These are phyloP conservation scores for Cutaneotrichosporon sp. DNA, from an alignment of 1,284 basidiomycete species.

Conservation along the genomic window DNA sequence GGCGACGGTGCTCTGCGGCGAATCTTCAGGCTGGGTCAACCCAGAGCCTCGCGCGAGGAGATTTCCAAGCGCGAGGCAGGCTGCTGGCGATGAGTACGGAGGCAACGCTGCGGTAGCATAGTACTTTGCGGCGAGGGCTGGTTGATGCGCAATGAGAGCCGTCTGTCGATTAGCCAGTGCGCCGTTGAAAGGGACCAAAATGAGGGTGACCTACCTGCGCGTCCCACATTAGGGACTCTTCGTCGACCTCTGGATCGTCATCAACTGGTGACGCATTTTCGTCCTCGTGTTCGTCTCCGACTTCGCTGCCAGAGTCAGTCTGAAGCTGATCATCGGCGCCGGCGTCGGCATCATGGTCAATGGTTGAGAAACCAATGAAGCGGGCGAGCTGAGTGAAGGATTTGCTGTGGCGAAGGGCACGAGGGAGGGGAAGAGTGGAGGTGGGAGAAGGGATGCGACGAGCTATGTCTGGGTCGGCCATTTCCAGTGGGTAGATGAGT, in stretches of 20 bases:
- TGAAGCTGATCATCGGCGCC: not conserved
- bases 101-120: constrained; percentile 45
- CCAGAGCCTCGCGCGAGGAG: constrained; percentile 41
- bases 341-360: not conserved
- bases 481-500: constrained; percentile 1
- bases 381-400: constrained; percentile 30
- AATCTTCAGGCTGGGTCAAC: constrained; percentile 24
- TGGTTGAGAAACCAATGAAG: constrained; percentile 23
- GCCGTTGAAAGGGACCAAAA: not conserved
- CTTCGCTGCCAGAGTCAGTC: not conserved
- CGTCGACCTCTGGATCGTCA: constrained; percentile 29
- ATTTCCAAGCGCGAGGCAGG: constrained; percentile 47
- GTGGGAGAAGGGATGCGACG: not conserved
- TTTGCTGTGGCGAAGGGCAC: constrained; percentile 22
- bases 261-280: constrained; percentile 10
- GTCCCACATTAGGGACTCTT: constrained; percentile 44
- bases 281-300: not conserved
- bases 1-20: not conserved
- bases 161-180: constrained; percentile 27
- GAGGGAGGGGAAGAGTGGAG: constrained; percentile 15
- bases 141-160: constrained; percentile 46
- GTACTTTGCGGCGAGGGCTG: constrained; percentile 37
- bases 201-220: constrained; percentile 39
- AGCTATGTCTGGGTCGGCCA: not conserved
- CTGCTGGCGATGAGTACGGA: constrained; percentile 38